These are phyloP conservation scores for Epichloe gansuensis DNA, from an alignment of 2,329 filamentous ascomycete species.

Conservation along the genomic window DNA sequence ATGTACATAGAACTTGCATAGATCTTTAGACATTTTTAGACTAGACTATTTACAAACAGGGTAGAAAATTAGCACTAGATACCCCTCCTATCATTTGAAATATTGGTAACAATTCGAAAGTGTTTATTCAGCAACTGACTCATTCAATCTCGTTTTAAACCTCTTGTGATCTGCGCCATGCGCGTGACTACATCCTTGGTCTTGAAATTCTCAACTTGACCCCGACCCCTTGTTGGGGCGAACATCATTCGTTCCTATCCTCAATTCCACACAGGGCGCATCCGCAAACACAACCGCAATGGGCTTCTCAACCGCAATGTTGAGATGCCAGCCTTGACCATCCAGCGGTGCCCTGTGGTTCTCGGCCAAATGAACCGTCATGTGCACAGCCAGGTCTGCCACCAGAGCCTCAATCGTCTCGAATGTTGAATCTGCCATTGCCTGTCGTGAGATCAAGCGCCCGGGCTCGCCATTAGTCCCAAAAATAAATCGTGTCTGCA, in stretches of 20 bases:
- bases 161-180: too few species aligned
- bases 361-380: conserved; percentile 32
- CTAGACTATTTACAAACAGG: neutral
- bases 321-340: conserved; percentile 35
- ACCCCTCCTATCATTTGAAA: neutral
- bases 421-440: conserved; percentile 43
- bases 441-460: conserved; percentile 21
- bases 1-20: neutral
- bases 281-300: conserved; percentile 63
- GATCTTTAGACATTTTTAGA: neutral
- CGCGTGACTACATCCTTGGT: neutral
- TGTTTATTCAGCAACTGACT: neutral
- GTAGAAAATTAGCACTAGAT: neutral
- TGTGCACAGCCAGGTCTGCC: conserved; percentile 30
- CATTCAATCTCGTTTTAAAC: too few species aligned
- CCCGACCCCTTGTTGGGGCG: neutral
- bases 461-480: neutral
- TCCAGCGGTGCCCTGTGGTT: conserved; percentile 6
- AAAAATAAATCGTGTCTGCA: neutral
- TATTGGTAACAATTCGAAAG: neutral
- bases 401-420: conserved; percentile 53
- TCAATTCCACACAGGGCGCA: conserved; percentile 51
- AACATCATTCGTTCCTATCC: conserved; percentile 17
- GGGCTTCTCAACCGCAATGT: conserved; percentile 57
- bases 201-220: neutral